A percentile compares a stretch with the other conserved stretches of the same genome.
phyloP scores from a whole-genome alignment of 495 filamentous ascomycete genomes.

The Aspergillus avenaceus region DNA sequence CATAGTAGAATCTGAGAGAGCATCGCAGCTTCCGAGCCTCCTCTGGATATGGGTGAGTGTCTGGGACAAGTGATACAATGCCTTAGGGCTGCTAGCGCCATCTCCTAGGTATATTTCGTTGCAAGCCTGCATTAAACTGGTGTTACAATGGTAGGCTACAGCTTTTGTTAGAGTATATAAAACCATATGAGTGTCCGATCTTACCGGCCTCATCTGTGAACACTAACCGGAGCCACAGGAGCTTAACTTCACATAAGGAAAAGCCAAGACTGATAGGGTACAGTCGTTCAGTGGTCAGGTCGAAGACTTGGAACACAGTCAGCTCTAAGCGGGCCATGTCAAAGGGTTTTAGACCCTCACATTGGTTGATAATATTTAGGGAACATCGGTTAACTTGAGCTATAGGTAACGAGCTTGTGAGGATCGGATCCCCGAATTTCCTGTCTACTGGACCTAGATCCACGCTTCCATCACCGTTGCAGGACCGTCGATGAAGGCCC shows the following conservation, averaged over 20 bases:
- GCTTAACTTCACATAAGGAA: conserved; percentile 18
- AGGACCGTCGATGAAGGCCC: neutral
- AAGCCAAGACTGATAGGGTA: conserved; percentile 17
- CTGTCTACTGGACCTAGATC: neutral
- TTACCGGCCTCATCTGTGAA: conserved; percentile 18
- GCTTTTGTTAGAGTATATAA: neutral
- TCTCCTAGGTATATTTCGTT: conserved; percentile 16
- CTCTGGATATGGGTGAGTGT: conserved; percentile 13
- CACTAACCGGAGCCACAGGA: conserved; percentile 14
- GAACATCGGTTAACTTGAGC: conserved; percentile 11
- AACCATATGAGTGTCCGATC: neutral
- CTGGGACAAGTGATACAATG: conserved; percentile 19
- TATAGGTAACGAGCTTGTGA: conserved; percentile 4
- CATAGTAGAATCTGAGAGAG: conserved; percentile 21
- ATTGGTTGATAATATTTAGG: conserved; percentile 13
- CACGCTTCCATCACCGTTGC: neutral
- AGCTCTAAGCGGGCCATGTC: neutral
- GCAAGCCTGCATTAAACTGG: conserved; percentile 18
- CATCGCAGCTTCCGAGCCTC: conserved; percentile 15
- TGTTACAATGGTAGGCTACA: conserved; percentile 19
- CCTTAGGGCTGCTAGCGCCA: conserved; percentile 14
- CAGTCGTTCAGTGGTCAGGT: conserved; percentile 11
- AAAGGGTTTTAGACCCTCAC: conserved; percentile 2
- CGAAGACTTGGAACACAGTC: neutral
- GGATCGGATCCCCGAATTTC: conserved; percentile 6